phyloP scores from a whole-genome alignment of 2,329 filamentous ascomycete genomes.

The Penicillium fuscoglaucum region DNA sequence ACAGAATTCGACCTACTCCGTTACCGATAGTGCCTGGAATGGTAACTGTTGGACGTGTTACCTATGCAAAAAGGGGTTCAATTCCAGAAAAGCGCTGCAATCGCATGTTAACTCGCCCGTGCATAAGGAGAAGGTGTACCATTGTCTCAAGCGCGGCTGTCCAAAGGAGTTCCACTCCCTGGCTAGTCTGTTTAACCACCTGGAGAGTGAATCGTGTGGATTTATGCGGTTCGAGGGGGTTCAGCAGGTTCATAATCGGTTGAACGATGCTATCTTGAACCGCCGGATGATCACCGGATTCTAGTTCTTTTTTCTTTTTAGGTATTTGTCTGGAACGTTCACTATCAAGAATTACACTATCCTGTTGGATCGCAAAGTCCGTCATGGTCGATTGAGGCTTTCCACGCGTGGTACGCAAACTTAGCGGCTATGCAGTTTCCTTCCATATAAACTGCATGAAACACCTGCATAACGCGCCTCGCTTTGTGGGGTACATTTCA shows the following conservation, averaged over 20 bases:
- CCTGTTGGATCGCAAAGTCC: background rate
- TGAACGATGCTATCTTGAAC: background rate
- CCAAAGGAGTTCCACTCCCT: constrained; percentile 40
- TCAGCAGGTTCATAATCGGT: constrained; percentile 22
- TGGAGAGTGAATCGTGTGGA: constrained; percentile 48
- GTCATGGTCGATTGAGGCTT: background rate
- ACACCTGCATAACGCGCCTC: background rate
- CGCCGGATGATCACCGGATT: background rate
- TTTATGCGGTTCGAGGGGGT: constrained; percentile 45
- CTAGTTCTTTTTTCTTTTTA: background rate
- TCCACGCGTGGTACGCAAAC: background rate
- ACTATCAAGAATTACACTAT: background rate
- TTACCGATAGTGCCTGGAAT: background rate
- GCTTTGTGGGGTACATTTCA: background rate
- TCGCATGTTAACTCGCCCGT: constrained; percentile 56
- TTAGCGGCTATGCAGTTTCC: background rate
- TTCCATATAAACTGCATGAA: background rate
- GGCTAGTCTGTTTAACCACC: constrained; percentile 47
- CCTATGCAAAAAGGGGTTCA: constrained; percentile 53
- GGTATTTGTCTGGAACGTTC: background rate
- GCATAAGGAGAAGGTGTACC: constrained; percentile 52
- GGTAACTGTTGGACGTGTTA: constrained; percentile 44
- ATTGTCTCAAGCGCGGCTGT: constrained; percentile 45
- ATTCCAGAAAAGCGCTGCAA: constrained; percentile 41
- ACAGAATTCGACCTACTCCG: background rate